A percentile compares a stretch with the other conserved stretches of the same genome.
Evolutionary conservation across 192 early-diverging fungal species (phyloP).

Genomic region (Glomus cerebriforme): DNA sequence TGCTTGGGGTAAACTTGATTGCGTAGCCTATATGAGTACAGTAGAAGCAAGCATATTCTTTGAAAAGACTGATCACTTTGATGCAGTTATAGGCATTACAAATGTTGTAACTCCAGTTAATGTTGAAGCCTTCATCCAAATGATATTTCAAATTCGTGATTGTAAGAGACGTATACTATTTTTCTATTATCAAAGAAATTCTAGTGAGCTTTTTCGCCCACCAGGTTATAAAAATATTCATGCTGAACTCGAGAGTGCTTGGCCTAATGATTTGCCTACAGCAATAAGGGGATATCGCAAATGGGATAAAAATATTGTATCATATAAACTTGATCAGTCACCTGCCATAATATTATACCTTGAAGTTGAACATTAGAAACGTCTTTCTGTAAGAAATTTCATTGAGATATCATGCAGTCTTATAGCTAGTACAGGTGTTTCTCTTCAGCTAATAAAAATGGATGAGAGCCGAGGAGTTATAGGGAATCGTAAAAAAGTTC

Average conservation of each 20-base stretch:
- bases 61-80: background rate
- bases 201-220: background rate
- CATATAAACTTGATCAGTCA: slow-evolving; percentile 14
- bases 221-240: no score
- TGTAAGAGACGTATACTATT: slow-evolving; percentile 5
- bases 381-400: no score
- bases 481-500: no score
- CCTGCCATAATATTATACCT: slow-evolving; percentile 12
- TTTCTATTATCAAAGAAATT: background rate
- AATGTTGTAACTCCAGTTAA: slow-evolving; percentile 12
- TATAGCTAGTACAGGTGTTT: no score
- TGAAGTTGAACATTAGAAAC: slow-evolving; percentile 18
- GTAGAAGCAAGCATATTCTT: slow-evolving; percentile 10
- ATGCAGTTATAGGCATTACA: slow-evolving; percentile 11
- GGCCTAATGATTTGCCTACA: no score
- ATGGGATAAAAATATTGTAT: slow-evolving; percentile 12
- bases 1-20: no score
- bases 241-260: no score
- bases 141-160: slow-evolving; percentile 7
- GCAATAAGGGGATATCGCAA: background rate
- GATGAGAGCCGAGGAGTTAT: no score
- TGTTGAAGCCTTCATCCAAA: slow-evolving; percentile 12
- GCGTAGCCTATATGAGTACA: no score
- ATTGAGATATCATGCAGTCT: no score
- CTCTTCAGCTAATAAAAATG: no score